Evolutionary conservation across 352 stramenopile genomes (phyloP), one percentile per base, ranked within the genome.

Genomic region (Hyaloperonospora brassicae): DNA sequence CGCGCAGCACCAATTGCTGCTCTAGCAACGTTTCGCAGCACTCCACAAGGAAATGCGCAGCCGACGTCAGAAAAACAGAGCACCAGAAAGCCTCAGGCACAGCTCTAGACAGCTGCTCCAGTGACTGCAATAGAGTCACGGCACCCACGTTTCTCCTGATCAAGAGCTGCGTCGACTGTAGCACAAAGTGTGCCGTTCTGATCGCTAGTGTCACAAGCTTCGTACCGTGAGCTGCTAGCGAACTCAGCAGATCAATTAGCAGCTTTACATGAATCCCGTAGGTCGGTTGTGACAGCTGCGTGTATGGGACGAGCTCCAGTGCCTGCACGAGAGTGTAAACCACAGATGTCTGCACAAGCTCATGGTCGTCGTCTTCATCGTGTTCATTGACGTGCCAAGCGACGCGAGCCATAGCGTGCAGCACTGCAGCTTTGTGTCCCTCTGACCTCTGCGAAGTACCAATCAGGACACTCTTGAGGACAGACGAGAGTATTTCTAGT

Each of bases 111-210:
- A 88, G 62, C 30, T 69, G 65, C 9, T 55, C 48, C 4, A 88
- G 55, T 2, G 61, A 50, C 48, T 86, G 75, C 14, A 88, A 49
- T 22, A 84, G 56, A 17, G 66, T 31, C n/a, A 82, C 21, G 21
- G 74, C 65, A 21, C 69, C 60, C 11, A 72, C 47, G 9, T 80
- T 27, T 17, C 60, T 55, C 22, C 30, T 11, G 5, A 76, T 47
- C 11, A 78, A 64, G 45, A 72, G 55, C 39, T 61, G 61, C 34
- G 43, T 57, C 25, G 47, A 56, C 49, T 55, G 63, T 35, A 70
- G 40, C 14, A 65, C 52, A 30, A 68, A 59, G 2, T 36, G 47
- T 22, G 47, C 50, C 9, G 59, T 60, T 45, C 46, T 44, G 11
- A 46, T 31, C 9, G 51, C 42, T 34, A 68, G 24, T 17, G 22